Evolutionary conservation across 257 asterid genomes (phyloP).

Genomic region (Sherardia arvensis): DNA sequence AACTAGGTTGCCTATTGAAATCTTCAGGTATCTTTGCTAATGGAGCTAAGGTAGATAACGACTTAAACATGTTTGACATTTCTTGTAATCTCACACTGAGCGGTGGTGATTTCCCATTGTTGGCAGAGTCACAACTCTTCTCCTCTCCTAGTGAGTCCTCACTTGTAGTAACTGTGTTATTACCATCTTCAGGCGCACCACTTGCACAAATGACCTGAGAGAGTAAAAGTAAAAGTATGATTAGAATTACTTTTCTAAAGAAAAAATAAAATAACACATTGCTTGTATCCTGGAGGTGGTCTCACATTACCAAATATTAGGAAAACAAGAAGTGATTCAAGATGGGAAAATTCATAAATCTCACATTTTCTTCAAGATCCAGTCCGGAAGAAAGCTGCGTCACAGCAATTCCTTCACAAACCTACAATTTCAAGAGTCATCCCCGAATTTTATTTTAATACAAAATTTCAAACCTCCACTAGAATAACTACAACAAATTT

Average conservation of each 20-base stretch:
- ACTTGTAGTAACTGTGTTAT: background rate
- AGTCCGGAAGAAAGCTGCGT: slow-evolving; percentile 16
- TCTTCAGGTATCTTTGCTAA: slow-evolving; percentile 29
- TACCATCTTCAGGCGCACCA: background rate
- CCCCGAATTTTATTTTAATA: too few species aligned
- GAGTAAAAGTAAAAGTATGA: slow-evolving; percentile 5
- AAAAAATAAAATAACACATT: too few species aligned
- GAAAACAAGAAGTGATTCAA: background rate
- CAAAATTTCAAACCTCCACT: background rate
- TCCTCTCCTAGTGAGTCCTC: background rate
- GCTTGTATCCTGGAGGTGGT: background rate
- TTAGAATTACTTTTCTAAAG: background rate
- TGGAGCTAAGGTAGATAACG: slow-evolving; percentile 51
- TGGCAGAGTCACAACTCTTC: background rate
- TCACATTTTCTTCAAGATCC: slow-evolving; percentile 21
- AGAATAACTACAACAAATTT: background rate
- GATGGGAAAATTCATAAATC: background rate
- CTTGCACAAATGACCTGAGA: background rate
- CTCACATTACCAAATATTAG: background rate
- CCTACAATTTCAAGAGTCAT: slow-evolving; percentile 6
- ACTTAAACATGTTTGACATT: slow-evolving; percentile 41
- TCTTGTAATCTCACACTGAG: slow-evolving; percentile 54
- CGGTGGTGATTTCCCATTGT: slow-evolving; percentile 41
- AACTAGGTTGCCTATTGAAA: slow-evolving; percentile 14
- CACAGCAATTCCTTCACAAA: slow-evolving; percentile 17